phyloP scores from a whole-genome alignment of 371 early-diverging fungal genomes.

The Apophysomyces elegans region DNA sequence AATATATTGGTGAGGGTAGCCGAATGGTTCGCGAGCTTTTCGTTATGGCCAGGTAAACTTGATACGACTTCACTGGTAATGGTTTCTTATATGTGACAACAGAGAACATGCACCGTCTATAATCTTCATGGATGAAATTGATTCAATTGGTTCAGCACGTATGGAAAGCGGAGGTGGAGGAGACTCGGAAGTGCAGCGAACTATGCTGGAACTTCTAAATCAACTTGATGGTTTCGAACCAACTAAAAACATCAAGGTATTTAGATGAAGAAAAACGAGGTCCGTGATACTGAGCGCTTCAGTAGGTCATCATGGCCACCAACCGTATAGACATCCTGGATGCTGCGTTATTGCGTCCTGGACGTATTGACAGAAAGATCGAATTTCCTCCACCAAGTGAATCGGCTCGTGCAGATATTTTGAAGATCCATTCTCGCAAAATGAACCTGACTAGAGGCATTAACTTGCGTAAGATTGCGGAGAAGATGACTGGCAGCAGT shows the following conservation, averaged over 20 bases:
- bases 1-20: conserved; percentile 98
- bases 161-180: conserved; percentile 97
- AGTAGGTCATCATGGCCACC: conserved; percentile 57
- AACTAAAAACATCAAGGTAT: conserved; percentile 97
- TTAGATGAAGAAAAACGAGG: neutral
- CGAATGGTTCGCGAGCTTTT: conserved; percentile 99
- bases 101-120: conserved; percentile 97
- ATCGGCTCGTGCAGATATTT: conserved; percentile 96
- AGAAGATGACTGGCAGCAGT: conserved; percentile 99
- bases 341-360: conserved; percentile 99
- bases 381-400: conserved; percentile 98
- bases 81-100: conserved; percentile 31
- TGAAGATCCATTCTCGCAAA: conserved; percentile 98
- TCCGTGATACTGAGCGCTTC: neutral
- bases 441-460: conserved; percentile 99
- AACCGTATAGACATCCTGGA: conserved; percentile 98
- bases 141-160: conserved; percentile 99
- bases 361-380: conserved; percentile 99
- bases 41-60: conserved; percentile 91
- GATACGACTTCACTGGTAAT: neutral
- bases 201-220: conserved; percentile 99
- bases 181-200: conserved; percentile 99
- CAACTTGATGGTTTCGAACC: conserved; percentile 99
- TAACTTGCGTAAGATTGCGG: conserved; percentile 97
- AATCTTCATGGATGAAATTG: conserved; percentile 99